Evolutionary conservation across 805 yeast genomes (phyloP).

Genomic region (Diddensiella santjacobensis): DNA sequence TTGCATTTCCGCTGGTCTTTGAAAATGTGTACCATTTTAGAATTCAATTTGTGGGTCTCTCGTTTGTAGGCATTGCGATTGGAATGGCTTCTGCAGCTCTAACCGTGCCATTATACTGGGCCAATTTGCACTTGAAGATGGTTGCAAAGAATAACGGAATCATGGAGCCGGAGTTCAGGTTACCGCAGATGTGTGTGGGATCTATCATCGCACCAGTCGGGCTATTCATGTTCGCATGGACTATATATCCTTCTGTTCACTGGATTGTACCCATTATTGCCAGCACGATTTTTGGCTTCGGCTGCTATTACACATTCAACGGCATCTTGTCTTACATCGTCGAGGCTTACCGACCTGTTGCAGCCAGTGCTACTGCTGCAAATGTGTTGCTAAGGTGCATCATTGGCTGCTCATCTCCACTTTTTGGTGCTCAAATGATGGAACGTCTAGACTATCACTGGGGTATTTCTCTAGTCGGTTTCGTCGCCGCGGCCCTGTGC

Average conservation of each 20-base stretch:
- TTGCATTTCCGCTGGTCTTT: conserved; percentile 57
- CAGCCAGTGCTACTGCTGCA: conserved; percentile 89
- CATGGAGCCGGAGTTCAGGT: conserved; percentile 46
- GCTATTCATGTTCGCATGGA: conserved; percentile 51
- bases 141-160: conserved; percentile 41
- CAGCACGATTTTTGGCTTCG: conserved; percentile 46
- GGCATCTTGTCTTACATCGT: conserved; percentile 29
- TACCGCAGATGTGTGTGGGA: conserved; percentile 50
- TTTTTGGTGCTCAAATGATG: conserved; percentile 84
- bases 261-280: conserved; percentile 59
- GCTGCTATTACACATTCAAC: conserved; percentile 37
- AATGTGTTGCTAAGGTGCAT: conserved; percentile 75
- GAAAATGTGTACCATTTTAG: conserved; percentile 44
- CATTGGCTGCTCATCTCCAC: conserved; percentile 75
- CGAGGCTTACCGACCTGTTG: conserved; percentile 42
- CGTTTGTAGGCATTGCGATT: conserved; percentile 60
- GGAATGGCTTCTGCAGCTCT: conserved; percentile 61
- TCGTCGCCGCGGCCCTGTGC: conserved; percentile 43
- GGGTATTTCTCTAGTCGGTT: conserved; percentile 62
- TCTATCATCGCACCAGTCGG: conserved; percentile 44
- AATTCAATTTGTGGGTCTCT: conserved; percentile 52
- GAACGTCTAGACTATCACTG: conserved; percentile 64
- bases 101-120: conserved; percentile 16
- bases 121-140: conserved; percentile 35
- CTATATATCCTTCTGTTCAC: conserved; percentile 41